Conservation (phyloP, 805 yeast species). For the Tetrapisispora phaffii region DNA sequence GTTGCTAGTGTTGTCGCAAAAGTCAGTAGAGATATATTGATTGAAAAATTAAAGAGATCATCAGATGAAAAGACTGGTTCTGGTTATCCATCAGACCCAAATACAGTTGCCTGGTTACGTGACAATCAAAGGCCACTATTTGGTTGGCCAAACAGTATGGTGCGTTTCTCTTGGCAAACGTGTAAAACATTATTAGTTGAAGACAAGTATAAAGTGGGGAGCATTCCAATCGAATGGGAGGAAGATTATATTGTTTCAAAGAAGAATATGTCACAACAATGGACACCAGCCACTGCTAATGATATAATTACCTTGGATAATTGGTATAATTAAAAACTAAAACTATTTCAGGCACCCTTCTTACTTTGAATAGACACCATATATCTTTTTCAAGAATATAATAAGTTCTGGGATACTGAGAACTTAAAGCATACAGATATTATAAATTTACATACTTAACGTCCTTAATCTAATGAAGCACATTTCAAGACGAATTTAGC, state of each 20-base stretch:
- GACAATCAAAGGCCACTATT: slow-evolving; percentile 55
- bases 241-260: slow-evolving; percentile 31
- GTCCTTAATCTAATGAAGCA: too few relatives aligned
- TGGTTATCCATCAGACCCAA: slow-evolving; percentile 92
- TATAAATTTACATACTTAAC: too few relatives aligned
- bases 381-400: too few relatives aligned
- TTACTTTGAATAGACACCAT: too few relatives aligned
- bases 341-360: too few relatives aligned
- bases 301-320: slow-evolving; percentile 21
- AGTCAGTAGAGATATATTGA: slow-evolving; percentile 73
- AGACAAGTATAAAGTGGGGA: slow-evolving; percentile 29
- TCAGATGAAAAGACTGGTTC: slow-evolving; percentile 52
- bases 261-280: slow-evolving; percentile 20
- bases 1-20: slow-evolving; percentile 94
- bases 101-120: slow-evolving; percentile 69
- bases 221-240: slow-evolving; percentile 51
- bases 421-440: neutral
- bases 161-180: slow-evolving; percentile 92
- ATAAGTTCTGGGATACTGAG: too few relatives aligned
- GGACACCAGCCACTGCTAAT: slow-evolving; percentile 8
- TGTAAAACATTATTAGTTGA: slow-evolving; percentile 60
- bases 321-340: slow-evolving; percentile 9
- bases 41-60: slow-evolving; percentile 16
- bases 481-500: too few relatives aligned
- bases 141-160: slow-evolving; percentile 73